Evolutionary conservation across 441 rosid genomes (phyloP).

Genomic region (Adansonia madagascariensis): DNA sequence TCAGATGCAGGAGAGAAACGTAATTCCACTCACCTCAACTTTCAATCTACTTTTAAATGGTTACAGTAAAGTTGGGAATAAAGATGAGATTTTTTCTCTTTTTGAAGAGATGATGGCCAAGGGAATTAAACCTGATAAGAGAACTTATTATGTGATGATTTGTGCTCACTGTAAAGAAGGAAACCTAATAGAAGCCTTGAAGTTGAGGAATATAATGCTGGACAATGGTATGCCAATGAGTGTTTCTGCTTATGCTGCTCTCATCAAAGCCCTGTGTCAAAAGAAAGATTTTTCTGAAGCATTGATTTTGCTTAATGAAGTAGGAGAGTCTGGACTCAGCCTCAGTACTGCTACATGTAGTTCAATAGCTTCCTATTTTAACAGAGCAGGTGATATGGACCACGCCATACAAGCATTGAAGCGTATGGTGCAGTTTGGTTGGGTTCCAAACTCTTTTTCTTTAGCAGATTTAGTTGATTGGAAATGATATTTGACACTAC

Average conservation of each 20-base stretch:
- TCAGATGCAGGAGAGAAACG: slow-evolving; percentile 8
- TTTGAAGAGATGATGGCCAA: not conserved
- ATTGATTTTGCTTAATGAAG: not conserved
- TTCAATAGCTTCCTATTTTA: not conserved
- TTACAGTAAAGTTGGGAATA: not conserved
- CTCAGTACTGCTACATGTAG: not conserved
- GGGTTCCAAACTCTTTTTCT: not conserved
- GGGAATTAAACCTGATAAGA: not conserved
- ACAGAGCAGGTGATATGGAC: not conserved
- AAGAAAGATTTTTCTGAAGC: not conserved
- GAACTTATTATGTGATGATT: not conserved
- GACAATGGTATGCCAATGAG: not conserved
- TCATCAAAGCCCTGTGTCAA: not conserved
- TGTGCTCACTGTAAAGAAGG: not conserved
- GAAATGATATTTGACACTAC: not conserved
- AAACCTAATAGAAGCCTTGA: slow-evolving; percentile 8
- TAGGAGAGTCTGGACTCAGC: not conserved
- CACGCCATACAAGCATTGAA: not conserved
- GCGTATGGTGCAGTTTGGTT: not conserved
- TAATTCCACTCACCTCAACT: not conserved
- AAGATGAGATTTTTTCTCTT: not conserved
- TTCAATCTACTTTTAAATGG: not conserved
- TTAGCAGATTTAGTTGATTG: not conserved
- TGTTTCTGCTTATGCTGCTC: not conserved
- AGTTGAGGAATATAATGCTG: not conserved